Base-by-base conservation (phyloP, 345 rosid genomes). In the Arabidopsis thaliana region DNA sequence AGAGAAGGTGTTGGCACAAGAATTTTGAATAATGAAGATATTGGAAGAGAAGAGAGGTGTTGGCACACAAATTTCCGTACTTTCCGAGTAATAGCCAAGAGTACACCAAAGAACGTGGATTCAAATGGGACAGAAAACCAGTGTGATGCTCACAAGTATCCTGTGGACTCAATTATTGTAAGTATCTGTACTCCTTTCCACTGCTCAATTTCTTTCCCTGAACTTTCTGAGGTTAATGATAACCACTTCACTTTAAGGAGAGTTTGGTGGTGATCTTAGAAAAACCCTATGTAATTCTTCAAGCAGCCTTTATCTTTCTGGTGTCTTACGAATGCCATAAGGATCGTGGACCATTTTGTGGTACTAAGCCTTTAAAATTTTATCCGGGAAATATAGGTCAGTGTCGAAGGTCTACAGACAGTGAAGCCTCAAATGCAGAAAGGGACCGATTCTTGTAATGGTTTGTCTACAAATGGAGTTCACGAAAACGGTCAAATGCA, bases 41-140 rank as follows among this genome's bases (percentile, higher is more conserved):
- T 82, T 40, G 76, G 83, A 65, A 84, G 97, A 81, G 99, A 92
- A 81, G 87, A 86, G 76, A 86, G 87, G 82, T 92, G 91, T 62
- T 95, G 98, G 98, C 99, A 95, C 83, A 79, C 88, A 1, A 83
- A 83, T 56, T 95, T 95, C 69, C 89, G 80, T 76, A 87, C 84
- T 76, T 83, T 92, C 76, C 81, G 73, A 48, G 83, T 90, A 46
- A 79, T 84, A 80, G 96, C 85, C 50, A 80, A 82, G 76, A 82
- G 81, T 74, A 82, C 70, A 76, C 84, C 79, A 1, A 84, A 84
- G 76, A 59, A 75, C 22, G 65, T 66, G 48, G 79, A 59, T 41
- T n/a, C 44, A 56, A 78, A 80, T 64, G 86, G 80, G 36, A 82
- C 80, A 59, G 89, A 65, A 79, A 84, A 79, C 14, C 72, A 77